These are phyloP conservation scores for Orbilia quercus DNA, from an alignment of 2,329 filamentous ascomycete species.

Conservation along the genomic window DNA sequence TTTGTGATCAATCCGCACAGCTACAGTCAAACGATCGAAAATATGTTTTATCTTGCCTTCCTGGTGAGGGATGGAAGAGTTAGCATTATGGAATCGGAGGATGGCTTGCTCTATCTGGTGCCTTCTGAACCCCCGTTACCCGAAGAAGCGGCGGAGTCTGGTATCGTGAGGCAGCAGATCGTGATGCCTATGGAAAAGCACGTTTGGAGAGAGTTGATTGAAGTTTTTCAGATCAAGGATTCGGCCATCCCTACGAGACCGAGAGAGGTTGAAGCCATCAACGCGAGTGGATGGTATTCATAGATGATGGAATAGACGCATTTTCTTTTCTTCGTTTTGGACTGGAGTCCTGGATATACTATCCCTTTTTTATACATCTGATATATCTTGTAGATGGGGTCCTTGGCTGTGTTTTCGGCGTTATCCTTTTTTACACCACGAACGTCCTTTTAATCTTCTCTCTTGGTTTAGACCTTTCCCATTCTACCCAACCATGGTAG, in stretches of 20 bases:
- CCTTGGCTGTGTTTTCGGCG: not conserved
- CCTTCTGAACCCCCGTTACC: conserved; percentile 65
- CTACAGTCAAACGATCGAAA: conserved; percentile 95
- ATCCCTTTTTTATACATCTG: conserved; percentile 4
- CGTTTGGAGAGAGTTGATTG: conserved; percentile 81
- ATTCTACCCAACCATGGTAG: not conserved
- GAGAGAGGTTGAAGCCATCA: conserved; percentile 65
- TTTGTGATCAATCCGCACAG: conserved; percentile 91
- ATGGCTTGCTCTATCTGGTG: conserved; percentile 72
- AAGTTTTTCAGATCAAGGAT: conserved; percentile 79
- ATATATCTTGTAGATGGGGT: not conserved
- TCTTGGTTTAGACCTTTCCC: not conserved
- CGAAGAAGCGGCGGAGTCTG: conserved; percentile 66
- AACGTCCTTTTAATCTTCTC: not conserved
- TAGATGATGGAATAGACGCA: conserved; percentile 25
- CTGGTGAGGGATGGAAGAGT: conserved; percentile 86
- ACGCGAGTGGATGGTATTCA: conserved; percentile 59
- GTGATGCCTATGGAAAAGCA: conserved; percentile 88
- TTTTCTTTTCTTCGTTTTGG: not conserved
- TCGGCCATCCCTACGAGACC: conserved; percentile 85
- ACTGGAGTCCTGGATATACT: not conserved
- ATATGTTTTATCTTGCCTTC: conserved; percentile 96
- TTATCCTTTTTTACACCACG: not conserved
- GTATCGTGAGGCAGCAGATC: conserved; percentile 74
- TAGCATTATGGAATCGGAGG: conserved; percentile 75